Evolutionary conservation across 140 eudicot genomes (phyloP), one percentile per base, ranked within the genome.

Genomic region (Erigeron philadelphicus): DNA sequence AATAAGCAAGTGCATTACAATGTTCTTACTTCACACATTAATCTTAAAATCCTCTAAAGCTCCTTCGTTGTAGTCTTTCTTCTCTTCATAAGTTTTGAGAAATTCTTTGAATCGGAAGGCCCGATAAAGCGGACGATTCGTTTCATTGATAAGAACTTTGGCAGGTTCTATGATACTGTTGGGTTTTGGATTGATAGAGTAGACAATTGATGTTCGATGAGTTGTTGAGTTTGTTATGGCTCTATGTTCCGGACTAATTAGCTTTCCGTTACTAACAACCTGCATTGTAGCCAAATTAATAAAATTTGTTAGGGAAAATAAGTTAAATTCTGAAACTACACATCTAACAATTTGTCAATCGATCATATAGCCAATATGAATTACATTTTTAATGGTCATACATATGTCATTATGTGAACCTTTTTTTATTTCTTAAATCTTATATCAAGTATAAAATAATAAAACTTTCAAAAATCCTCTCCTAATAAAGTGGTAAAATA

Each of bases 91-190:
- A 1, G 72, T 8, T 61, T 58, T 31, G 41, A 83, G 73, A 72
- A 83, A 83, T 5, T 87, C 89, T 45, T 77, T 83, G 70, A 71
- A 90, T 6, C 42, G 47, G 8, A 40, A 16, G 10, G 89, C 66
- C 31, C 76, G 54, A 53, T 74, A 87, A 1, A 66, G 73, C 3
- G 85, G 78, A 12, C 78, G 86, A 81, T 81, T 84, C 10, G 64
- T 42, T 12, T 73, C 70, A 35, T 70, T 50, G 19, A 84, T 44
- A 59, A 89, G 70, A 48, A 15, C 81, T 63, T 79, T 74, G 1
- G 92, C 88, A 9, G 97, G 97, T 73, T 85, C 74, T 5, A 87
- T 79, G 8, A 84, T 63, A 79, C 79, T 80, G 3, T 81, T 81
- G 0, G 74, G 82, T 43, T 53, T 60, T 0, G 89, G 95, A 58